Percentiles rank a stretch among this genome's conserved stretches.
These are phyloP conservation scores for Botryotinia globosa DNA, from an alignment of 2,329 filamentous ascomycete species.

Conservation along the genomic window DNA sequence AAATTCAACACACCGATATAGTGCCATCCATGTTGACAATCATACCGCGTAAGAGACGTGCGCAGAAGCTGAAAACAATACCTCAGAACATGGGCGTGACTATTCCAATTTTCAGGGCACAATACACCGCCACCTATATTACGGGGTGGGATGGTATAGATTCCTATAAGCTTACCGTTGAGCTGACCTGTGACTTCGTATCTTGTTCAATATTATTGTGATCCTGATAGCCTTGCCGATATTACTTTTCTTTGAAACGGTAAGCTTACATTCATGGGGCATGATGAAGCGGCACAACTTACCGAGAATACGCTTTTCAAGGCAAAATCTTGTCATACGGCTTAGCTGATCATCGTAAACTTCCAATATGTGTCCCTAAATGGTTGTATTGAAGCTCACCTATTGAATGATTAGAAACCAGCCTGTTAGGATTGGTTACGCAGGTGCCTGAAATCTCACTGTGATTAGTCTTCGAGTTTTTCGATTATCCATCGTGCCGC, in stretches of 20 bases:
- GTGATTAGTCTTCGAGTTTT: not conserved
- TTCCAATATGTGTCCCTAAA: not conserved
- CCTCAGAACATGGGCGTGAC: not conserved
- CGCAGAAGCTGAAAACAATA: not conserved
- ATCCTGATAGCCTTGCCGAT: not conserved
- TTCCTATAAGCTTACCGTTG: not conserved
- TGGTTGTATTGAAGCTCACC: not conserved
- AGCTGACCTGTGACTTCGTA: conserved; percentile 3
- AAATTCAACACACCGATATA: not conserved
- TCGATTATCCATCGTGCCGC: not conserved
- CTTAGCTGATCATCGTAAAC: not conserved
- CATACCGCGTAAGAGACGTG: not conserved
- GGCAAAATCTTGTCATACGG: not conserved
- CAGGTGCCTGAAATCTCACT: not conserved
- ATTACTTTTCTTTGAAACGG: not conserved
- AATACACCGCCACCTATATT: not conserved
- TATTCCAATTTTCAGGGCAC: not conserved
- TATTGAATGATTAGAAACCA: not conserved
- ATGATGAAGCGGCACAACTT: not conserved
- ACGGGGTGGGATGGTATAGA: not conserved
- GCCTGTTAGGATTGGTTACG: not conserved
- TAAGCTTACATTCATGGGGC: conserved; percentile 7
- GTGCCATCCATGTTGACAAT: not conserved
- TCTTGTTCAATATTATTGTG: not conserved
- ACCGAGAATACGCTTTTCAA: not conserved